These are phyloP conservation scores for Ehretia macrophylla DNA, from an alignment of 257 asterid genomes.

Conservation along the genomic window DNA sequence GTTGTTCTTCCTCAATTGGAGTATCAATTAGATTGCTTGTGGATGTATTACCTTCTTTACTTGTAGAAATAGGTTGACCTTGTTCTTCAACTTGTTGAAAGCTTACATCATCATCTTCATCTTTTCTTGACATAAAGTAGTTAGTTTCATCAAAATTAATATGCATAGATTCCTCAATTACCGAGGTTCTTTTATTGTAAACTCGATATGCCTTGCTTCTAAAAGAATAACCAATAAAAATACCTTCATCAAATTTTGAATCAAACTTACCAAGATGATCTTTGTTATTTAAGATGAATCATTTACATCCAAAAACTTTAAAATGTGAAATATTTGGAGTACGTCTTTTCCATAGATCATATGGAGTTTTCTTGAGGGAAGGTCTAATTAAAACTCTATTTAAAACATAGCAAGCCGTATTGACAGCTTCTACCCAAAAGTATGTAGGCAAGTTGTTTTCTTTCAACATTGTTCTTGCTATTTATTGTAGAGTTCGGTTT, in stretches of 20 bases:
- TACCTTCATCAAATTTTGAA: not conserved
- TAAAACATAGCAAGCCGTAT: not conserved
- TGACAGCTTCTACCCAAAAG: not conserved
- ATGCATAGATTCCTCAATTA: not conserved
- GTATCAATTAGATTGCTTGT: too few relatives aligned
- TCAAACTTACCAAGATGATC: not conserved
- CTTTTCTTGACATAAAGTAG: too few relatives aligned
- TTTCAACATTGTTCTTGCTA: not conserved
- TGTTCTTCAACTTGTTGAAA: too few relatives aligned
- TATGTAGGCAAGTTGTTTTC: slow-evolving; percentile 4
- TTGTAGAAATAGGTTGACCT: too few relatives aligned
- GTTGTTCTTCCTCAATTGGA: too few relatives aligned
- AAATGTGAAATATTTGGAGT: not conserved
- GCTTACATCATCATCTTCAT: not conserved
- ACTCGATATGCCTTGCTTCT: not conserved
- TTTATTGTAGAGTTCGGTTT: not conserved
- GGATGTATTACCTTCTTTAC: too few relatives aligned
- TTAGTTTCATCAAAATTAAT: too few relatives aligned
- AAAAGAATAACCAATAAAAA: not conserved
- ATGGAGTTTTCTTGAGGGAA: not conserved
- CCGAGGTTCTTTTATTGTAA: not conserved
- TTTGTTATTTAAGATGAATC: slow-evolving; percentile 2
- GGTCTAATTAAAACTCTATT: not conserved
- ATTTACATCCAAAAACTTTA: slow-evolving; percentile 6
- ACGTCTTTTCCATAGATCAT: not conserved